phyloP scores from a whole-genome alignment of 2,329 filamentous ascomycete genomes.

The Alternaria longipes region DNA sequence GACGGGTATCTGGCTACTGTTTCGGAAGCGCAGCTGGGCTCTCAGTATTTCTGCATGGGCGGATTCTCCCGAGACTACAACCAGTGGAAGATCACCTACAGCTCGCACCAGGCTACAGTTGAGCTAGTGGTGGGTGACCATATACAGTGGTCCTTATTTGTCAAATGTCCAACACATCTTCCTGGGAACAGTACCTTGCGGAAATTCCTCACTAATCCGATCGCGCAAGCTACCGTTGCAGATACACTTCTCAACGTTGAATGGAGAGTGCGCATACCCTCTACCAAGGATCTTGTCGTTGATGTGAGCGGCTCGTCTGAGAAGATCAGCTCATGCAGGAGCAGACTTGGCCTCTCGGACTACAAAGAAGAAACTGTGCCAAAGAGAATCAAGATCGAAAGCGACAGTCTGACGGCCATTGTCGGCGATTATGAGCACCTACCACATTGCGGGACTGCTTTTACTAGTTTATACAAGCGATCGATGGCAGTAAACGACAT shows the following conservation, averaged over 20 bases:
- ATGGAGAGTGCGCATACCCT: constrained; percentile 40
- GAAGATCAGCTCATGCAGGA: constrained; percentile 49
- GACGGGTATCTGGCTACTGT: constrained; percentile 18
- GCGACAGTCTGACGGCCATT: constrained; percentile 51
- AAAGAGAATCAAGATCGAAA: constrained; percentile 53
- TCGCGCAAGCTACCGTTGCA: constrained; percentile 30
- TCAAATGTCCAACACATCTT: constrained; percentile 52
- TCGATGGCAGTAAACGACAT: constrained; percentile 41
- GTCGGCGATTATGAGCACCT: constrained; percentile 62
- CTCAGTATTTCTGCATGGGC: constrained; percentile 24
- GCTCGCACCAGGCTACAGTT: constrained; percentile 51
- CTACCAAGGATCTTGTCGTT: constrained; percentile 15
- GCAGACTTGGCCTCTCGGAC: constrained; percentile 47
- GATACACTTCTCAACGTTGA: constrained; percentile 22
- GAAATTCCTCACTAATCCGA: constrained; percentile 48
- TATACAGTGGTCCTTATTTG: constrained; percentile 58
- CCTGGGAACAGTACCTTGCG: constrained; percentile 54
- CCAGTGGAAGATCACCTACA: constrained; percentile 56
- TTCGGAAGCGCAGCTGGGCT: constrained; percentile 16
- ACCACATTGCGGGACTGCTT: constrained; percentile 66
- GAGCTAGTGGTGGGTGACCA: constrained; percentile 52
- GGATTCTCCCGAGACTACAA: constrained; percentile 38
- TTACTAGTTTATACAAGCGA: constrained; percentile 63
- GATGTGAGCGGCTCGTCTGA: constrained; percentile 29
- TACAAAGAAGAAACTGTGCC: constrained; percentile 57